Percentiles rank a stretch among this genome's conserved stretches.
These are phyloP conservation scores for Claviceps maximensis DNA, from an alignment of 2,329 filamentous ascomycete species.

Conservation along the genomic window DNA sequence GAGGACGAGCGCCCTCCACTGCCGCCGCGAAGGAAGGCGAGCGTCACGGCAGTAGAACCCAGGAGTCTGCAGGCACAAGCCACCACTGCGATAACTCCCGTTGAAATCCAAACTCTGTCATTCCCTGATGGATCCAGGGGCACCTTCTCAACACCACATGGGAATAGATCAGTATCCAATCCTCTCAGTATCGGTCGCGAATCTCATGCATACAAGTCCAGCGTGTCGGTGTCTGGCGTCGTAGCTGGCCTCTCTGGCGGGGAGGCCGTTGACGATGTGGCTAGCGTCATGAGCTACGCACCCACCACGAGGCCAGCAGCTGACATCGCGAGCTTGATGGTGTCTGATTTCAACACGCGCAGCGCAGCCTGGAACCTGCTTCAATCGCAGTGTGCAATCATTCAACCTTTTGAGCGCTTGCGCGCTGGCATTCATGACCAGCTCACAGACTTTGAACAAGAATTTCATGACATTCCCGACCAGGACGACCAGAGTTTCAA, in stretches of 20 bases:
- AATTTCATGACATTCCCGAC: slow-evolving; percentile 65
- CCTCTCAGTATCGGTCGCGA: slow-evolving; percentile 26
- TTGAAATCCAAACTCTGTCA: slow-evolving; percentile 66
- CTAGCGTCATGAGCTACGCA: slow-evolving; percentile 53
- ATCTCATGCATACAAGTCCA: slow-evolving; percentile 21
- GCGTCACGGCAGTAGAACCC: slow-evolving; percentile 22
- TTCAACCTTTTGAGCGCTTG: slow-evolving; percentile 47
- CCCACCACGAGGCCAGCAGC: slow-evolving; percentile 49
- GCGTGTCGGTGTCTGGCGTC: slow-evolving; percentile 18
- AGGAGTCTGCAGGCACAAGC: slow-evolving; percentile 46
- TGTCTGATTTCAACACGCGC: slow-evolving; percentile 52
- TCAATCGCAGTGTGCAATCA: slow-evolving; percentile 44
- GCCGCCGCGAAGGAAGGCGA: slow-evolving; percentile 35
- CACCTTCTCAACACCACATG: slow-evolving; percentile 36
- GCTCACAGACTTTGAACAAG: slow-evolving; percentile 55
- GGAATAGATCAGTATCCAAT: slow-evolving; percentile 22
- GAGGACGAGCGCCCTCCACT: slow-evolving; percentile 40
- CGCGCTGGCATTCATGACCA: slow-evolving; percentile 33
- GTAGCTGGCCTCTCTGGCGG: slow-evolving; percentile 19
- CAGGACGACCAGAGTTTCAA: slow-evolving; percentile 26
- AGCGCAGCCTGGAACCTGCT: slow-evolving; percentile 58
- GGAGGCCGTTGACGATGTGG: slow-evolving; percentile 44
- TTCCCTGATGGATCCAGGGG: slow-evolving; percentile 58
- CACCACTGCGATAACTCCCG: slow-evolving; percentile 72
- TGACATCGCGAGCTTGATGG: slow-evolving; percentile 72